phyloP scores from a whole-genome alignment of 148 eudicot species.

The Silene latifolia region DNA sequence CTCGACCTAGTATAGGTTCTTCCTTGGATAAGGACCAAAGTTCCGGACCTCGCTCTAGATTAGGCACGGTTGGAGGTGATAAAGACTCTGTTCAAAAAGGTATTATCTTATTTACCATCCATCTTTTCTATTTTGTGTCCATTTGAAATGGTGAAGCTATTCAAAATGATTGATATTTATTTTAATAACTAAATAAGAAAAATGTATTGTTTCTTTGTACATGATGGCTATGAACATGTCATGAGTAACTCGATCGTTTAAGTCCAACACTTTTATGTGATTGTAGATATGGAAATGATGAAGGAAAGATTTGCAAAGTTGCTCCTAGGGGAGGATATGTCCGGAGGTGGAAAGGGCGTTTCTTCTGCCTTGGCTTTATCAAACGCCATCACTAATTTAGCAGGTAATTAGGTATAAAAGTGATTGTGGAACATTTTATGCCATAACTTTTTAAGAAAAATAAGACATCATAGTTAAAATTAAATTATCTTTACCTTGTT shows the following conservation, averaged over 20 bases:
- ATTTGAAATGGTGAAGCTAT: too few species aligned
- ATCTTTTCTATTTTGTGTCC: too few species aligned
- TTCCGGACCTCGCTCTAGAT: constrained; percentile 19
- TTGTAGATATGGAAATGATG: constrained; percentile 36
- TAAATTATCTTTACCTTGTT: not conserved
- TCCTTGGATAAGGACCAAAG: constrained; percentile 27
- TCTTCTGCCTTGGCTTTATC: constrained; percentile 37
- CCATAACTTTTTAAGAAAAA: not conserved
- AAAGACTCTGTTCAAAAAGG: constrained; percentile 24
- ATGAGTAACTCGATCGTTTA: not conserved
- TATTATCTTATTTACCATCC: not conserved
- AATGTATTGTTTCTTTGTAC: too few species aligned
- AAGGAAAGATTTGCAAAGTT: constrained; percentile 36
- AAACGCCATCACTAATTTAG: constrained; percentile 66
- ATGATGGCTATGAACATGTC: not conserved
- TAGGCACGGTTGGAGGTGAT: not conserved
- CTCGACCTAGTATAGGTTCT: constrained; percentile 17
- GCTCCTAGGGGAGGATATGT: constrained; percentile 39
- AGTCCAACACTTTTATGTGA: not conserved
- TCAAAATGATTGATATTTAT: too few species aligned
- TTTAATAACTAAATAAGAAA: too few species aligned
- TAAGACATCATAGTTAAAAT: not conserved
- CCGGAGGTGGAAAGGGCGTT: constrained; percentile 37
- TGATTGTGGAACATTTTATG: not conserved
- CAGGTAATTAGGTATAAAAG: constrained; percentile 37